A percentile compares a stretch with the other conserved stretches of the same genome.
These are phyloP conservation scores for Saccharomycopsis javanensis DNA, from an alignment of 805 yeast genomes.

Conservation along the genomic window DNA sequence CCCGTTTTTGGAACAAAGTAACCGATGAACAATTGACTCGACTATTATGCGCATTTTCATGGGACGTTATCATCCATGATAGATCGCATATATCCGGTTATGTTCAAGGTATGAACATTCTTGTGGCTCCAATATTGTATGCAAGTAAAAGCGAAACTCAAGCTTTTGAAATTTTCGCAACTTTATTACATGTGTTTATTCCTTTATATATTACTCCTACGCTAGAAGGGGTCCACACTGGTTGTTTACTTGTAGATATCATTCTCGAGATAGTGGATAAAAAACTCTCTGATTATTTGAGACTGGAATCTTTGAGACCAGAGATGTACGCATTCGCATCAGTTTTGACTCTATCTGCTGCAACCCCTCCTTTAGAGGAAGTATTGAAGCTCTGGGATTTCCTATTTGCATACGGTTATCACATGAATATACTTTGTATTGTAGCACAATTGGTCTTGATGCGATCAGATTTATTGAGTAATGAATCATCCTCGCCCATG, in stretches of 20 bases:
- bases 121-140: constrained; percentile 75
- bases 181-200: constrained; percentile 50
- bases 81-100: constrained; percentile 30
- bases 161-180: constrained; percentile 64
- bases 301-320: constrained; percentile 60
- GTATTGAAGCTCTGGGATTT: constrained; percentile 83
- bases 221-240: constrained; percentile 74
- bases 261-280: constrained; percentile 68
- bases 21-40: constrained; percentile 61
- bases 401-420: constrained; percentile 82
- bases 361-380: constrained; percentile 75
- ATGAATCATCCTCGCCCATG: constrained; percentile 53
- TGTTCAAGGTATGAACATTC: constrained; percentile 89
- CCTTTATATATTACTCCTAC: constrained; percentile 74
- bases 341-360: constrained; percentile 74
- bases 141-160: constrained; percentile 75
- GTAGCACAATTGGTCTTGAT: constrained; percentile 74
- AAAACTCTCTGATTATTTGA: constrained; percentile 47
- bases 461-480: constrained; percentile 45
- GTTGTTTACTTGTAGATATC: constrained; percentile 58
- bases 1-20: constrained; percentile 51
- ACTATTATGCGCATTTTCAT: constrained; percentile 63
- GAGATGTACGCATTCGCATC: constrained; percentile 83
- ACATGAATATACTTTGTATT: constrained; percentile 73
- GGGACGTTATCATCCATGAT: constrained; percentile 25